Evolutionary conservation across 2,329 filamentous ascomycete genomes (phyloP).

Genomic region (Talaromyces atroroseus): DNA sequence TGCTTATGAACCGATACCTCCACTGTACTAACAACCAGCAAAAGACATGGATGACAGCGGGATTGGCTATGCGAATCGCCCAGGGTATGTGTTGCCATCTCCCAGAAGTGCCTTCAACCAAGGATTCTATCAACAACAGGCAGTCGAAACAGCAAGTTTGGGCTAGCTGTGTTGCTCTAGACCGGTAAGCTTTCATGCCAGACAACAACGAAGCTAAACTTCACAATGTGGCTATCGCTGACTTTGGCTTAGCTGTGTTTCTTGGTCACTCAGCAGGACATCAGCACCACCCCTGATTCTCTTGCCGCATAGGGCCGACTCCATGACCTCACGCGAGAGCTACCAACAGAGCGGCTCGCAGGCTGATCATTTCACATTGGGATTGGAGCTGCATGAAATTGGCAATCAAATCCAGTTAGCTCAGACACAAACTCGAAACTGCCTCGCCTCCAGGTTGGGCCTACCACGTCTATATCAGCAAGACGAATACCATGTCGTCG

Average conservation of each 20-base stretch:
- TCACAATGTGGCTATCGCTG: too few relatives aligned
- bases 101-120: constrained; percentile 1
- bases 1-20: constrained; percentile 20
- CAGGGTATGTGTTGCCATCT: constrained; percentile 16
- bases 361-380: neutral
- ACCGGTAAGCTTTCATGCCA: constrained; percentile 12
- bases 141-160: constrained; percentile 15
- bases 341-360: neutral
- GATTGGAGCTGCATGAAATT: constrained; percentile 17
- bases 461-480: constrained; percentile 15
- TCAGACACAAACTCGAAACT: constrained; percentile 16
- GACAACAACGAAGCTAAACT: neutral
- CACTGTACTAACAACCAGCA: constrained; percentile 19
- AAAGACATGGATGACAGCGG: constrained; percentile 20
- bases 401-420: constrained; percentile 19
- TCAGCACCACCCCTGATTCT: constrained; percentile 13
- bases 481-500: constrained; percentile 17
- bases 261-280: constrained; percentile 18
- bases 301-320: neutral
- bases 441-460: constrained; percentile 12
- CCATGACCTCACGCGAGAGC: neutral
- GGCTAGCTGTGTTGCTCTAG: constrained; percentile 17
- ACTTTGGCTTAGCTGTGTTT: constrained; percentile 16
- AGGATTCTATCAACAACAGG: neutral
- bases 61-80: constrained; percentile 17